Conservation (phyloP, 305 asterid genomes). For the Fraxinus baroniana region DNA sequence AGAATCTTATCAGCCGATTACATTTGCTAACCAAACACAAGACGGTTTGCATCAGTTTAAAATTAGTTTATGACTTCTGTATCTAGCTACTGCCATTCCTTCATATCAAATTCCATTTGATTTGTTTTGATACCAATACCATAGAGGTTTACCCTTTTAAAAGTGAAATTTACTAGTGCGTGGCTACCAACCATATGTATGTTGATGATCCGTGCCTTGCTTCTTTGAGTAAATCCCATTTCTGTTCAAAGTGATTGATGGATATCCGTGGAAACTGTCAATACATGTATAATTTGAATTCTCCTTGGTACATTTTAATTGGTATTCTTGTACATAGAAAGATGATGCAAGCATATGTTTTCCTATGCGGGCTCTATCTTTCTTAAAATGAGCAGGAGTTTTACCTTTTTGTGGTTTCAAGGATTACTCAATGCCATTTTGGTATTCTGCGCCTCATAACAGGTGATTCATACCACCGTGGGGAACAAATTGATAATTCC, state of each 20-base stretch:
- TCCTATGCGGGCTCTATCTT: not conserved
- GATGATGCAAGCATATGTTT: not conserved
- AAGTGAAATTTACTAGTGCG: not conserved
- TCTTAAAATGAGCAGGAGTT: not conserved
- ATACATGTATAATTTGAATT: not conserved
- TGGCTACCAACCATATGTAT: not conserved
- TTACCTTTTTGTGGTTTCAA: not conserved
- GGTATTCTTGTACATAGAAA: not conserved
- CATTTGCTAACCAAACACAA: not conserved
- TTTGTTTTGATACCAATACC: not conserved
- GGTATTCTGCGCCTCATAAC: constrained; percentile 10
- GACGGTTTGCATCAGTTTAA: not conserved
- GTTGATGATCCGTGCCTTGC: not conserved
- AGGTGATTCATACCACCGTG: constrained; percentile 95
- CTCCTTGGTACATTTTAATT: not conserved
- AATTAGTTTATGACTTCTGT: not conserved
- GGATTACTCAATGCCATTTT: constrained; percentile 10
- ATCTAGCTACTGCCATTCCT: not conserved
- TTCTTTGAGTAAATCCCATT: not conserved
- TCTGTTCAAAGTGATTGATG: not conserved
- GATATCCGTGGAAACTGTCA: not conserved
- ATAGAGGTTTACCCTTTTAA: not conserved
- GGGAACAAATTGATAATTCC: constrained; percentile 73
- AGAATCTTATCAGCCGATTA: not conserved
- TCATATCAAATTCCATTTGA: not conserved